Evolutionary conservation across 371 early-diverging fungal genomes (phyloP), one percentile per base, ranked within the genome.

Genomic region (Zancudomyces culisetae): DNA sequence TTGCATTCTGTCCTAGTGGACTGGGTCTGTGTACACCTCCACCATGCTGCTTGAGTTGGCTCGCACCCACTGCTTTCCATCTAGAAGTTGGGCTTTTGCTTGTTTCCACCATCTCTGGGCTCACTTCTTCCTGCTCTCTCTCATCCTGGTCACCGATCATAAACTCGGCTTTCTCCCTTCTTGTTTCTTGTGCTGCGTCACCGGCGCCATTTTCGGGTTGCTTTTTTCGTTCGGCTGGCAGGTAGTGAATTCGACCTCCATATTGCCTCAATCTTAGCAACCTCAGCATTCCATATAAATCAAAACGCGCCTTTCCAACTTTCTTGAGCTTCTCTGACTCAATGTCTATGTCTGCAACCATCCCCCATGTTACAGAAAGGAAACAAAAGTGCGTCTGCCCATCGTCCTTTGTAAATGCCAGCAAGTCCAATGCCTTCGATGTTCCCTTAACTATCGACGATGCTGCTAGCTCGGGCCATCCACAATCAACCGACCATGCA

Each of bases 341-440:
- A 41, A 79, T 74, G 49, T 79, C 80, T 18, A 73, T 54, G 46
- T 79, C 80, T n/a, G 76, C 80, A 24, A 77, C 54, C 27, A 74
- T 55, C 0, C 72, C 71, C 74, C 73, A 79, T 22, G 68, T 66
- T 52, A 76, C 48, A 22, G 66, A 63, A 47, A 69, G 43, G 41
- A 64, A 64, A 47, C 69, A 64, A 42, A 70, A 71, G n/a, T 57
- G 30, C 59, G 57, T 35, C 52, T 48, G 51, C 53, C 74, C 69
- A 43, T 61, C 42, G 20, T 66, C 63, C 54, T 39, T 59, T 49
- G 51, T 59, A 26, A 53, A 59, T 52, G 65, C 60, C 69, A 69
- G 63, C 21, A 69, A 61, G 30, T 69, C 69, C 42, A 69, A 23
- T 19, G 69, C 60, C 21, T 54, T 53, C 1, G 47, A 28, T 20